Evolutionary conservation across 768 basidiomycete species (phyloP), one percentile per base, ranked within the genome.

Genomic region (Xerocomus spinulosus): DNA sequence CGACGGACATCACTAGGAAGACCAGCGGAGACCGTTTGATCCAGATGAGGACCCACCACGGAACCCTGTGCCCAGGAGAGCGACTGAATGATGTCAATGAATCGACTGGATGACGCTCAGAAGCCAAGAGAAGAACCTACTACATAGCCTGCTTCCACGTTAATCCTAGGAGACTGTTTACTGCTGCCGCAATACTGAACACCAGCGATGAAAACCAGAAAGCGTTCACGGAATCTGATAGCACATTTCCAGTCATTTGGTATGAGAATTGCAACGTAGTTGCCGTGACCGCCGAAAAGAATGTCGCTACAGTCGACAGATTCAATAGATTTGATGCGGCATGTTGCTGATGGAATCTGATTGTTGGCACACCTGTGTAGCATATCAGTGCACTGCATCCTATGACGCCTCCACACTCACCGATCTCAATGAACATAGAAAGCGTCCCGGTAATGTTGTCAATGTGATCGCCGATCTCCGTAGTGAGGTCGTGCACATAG

Each of bases 21-120:
- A 89, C 84, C 28, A 91, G 73, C 13, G 87, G 87, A 5, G 86
- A 87, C 29, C 87, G 74, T 61, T 89, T 90, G 70, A 90, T 90
- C 87, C 86, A 91, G 55, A 90, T 89, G 34, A 77, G 62, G 20
- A 79, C 75, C 77, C 77, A 78, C 76, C 77, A 78, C 9, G 77
- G 77, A 42, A 79, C 77, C 51, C 76, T 73, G 54, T 78, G 73
- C 44, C 76, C 74, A 44, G 77, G 77, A 6, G 78, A 79, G 28
- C 77, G 78, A 50, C 76, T 77, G 46, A 9, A 48, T 55, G 53
- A 50, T 50, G 54, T 58, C 48, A 61, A 57, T 56, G 34, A 54
- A 51, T 20, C 15, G 6, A 51, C 38, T 43, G 42, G 32, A 46
- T 34, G 40, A 30, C 48, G 29, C 43, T 37, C 13, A 44, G 42